Evolutionary conservation across 2,329 filamentous ascomycete genomes (phyloP), one percentile per base, ranked within the genome.

Genomic region (Dothideomycetidae sp.): DNA sequence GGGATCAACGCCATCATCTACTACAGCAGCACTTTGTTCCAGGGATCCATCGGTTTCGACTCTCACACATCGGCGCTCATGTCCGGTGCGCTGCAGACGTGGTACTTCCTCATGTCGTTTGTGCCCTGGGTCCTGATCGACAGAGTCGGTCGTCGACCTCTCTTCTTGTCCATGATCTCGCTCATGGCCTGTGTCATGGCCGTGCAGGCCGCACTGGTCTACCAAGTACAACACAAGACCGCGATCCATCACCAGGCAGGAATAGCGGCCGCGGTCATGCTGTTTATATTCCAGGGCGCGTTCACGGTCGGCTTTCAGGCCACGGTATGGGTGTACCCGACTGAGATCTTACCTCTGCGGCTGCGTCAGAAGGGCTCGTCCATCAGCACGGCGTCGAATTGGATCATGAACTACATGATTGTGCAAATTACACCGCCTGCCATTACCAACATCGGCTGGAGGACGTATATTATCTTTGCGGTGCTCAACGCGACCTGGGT

Each of bases 131-230:
- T 63, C 44, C n/a, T 61, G 31, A 73, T 79, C 26, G 75, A 80
- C 54, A 67, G 70, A 2, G 70, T 77, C 3, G 77, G 60, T 9
- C 54, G 60, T 17, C 51, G 60, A 10, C 59, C 58, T 40, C 48
- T 63, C 5, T 62, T 64, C 42, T 45, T 71, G 13, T 70, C 67
- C 41, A 73, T 74, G 67, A 60, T 62, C 5, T 42, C 42, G 10
- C 37, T 54, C 0, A 74, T 77, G 61, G 73, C 74, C 19, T 54
- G 66, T 1, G 75, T 73, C 36, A 83, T 84, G 79, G 69, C 74
- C 1, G 66, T 82, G 9, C 55, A 68, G 9, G 63, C 64, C 5
- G 53, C 57, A 9, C 47, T 57, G 16, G 51, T 57, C 41, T 64
- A 58, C 39, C 51, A 50, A 29, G 50, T 52, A 3, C 44, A 53